Conservation (phyloP, 768 basidiomycete genomes). For the Xerocomus potaroensis region DNA sequence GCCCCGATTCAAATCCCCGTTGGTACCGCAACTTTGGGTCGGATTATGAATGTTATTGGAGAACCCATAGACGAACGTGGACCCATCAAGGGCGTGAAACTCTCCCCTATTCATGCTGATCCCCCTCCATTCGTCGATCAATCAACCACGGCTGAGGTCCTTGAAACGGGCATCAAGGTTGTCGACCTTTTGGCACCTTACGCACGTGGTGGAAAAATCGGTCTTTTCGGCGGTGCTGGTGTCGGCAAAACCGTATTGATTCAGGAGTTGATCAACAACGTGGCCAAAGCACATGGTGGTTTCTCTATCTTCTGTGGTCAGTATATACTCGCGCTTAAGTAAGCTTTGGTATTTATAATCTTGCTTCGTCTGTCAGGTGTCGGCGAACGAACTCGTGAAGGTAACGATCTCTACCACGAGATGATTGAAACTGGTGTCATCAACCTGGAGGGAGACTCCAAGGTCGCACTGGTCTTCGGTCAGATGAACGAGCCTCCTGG, state of each 20-base stretch:
- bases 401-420: conserved; percentile 98
- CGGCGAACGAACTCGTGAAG: conserved; percentile 99
- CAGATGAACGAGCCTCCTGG: conserved; percentile 99
- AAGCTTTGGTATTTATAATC: conserved; percentile 7
- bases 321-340: conserved; percentile 18
- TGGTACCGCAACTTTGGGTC: conserved; percentile 89
- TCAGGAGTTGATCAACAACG: conserved; percentile 99
- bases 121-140: conserved; percentile 98
- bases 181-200: conserved; percentile 99
- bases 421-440: conserved; percentile 99
- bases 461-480: conserved; percentile 99
- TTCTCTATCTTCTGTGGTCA: conserved; percentile 98
- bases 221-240: conserved; percentile 99
- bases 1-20: conserved; percentile 96
- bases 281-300: conserved; percentile 99
- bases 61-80: conserved; percentile 99
- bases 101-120: conserved; percentile 92
- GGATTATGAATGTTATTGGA: conserved; percentile 99
- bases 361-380: conserved; percentile 58
- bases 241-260: conserved; percentile 99
- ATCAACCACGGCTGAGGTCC: conserved; percentile 96
- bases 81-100: conserved; percentile 93
- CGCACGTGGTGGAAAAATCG: conserved; percentile 99
- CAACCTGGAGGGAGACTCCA: conserved; percentile 99
- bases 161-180: conserved; percentile 99